These are phyloP conservation scores for Chimonanthus praecox DNA, from an alignment of 164 flowering plant genomes.

Conservation along the genomic window DNA sequence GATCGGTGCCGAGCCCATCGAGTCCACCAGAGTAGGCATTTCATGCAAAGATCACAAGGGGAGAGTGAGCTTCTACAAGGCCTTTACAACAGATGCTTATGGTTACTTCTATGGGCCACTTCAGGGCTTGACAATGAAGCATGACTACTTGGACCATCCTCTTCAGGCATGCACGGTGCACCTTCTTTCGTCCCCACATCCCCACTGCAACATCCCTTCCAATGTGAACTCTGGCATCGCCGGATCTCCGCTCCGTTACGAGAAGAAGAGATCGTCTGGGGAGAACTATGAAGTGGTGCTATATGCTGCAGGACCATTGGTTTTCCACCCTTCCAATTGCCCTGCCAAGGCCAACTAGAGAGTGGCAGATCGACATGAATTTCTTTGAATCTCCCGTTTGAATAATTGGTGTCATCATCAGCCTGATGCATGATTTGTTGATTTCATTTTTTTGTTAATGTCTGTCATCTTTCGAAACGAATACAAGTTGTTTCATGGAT, in stretches of 20 bases:
- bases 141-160: slow-evolving; percentile 59
- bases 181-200: slow-evolving; percentile 63
- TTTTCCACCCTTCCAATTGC: slow-evolving; percentile 70
- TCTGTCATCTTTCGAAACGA: too few relatives aligned
- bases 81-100: slow-evolving; percentile 30
- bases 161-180: slow-evolving; percentile 67
- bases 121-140: slow-evolving; percentile 44
- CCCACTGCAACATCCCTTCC: slow-evolving; percentile 47
- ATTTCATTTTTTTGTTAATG: too few relatives aligned
- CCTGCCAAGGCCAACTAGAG: slow-evolving; percentile 9
- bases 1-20: slow-evolving; percentile 48
- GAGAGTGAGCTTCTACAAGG: slow-evolving; percentile 55
- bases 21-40: slow-evolving; percentile 55
- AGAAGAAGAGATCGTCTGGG: slow-evolving; percentile 39
- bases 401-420: too few relatives aligned
- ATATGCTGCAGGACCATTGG: slow-evolving; percentile 74
- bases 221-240: slow-evolving; percentile 60
- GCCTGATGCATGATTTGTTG: too few relatives aligned
- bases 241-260: slow-evolving; percentile 62
- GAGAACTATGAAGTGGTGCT: slow-evolving; percentile 50
- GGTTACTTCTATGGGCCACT: slow-evolving; percentile 77
- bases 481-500: too few relatives aligned
- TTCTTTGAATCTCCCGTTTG: too few relatives aligned
- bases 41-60: slow-evolving; percentile 61
- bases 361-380: too few relatives aligned